Evolutionary conservation across 1,139 yeast genomes (phyloP), one percentile per base, ranked within the genome.

Genomic region (Cylindricascospora bacillispora): DNA sequence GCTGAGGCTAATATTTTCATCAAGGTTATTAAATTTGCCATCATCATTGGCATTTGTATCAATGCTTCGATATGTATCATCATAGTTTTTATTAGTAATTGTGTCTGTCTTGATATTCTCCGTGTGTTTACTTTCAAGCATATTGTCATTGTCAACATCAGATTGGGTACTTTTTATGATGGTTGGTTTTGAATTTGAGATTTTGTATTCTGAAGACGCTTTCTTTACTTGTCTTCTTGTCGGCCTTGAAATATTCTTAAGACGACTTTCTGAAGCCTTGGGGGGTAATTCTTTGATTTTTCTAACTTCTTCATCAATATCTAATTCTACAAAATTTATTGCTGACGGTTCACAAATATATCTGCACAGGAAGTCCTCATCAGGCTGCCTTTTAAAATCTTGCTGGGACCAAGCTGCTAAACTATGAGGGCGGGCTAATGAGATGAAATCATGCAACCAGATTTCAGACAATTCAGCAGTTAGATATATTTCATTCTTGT

Each of bases 391-490:
- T 6, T 17, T 20, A 9, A 20, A 27, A 2, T 22, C 28, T 6
- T n/a, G 14, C 6, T 26, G 21, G 9, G 24, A 27, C 35, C 37
- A 38, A 10, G 38, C 34, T 2, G 30, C 24, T 12, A 37, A 30
- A 15, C 32, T 29, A 19, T 33, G 25, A n/a, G 50, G 41, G 2
- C 39, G 37, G 1, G 50, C 56, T 3, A 40, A 26, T 5, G 28
- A 35, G 7, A 40, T 31, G 28, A 50, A 44, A 30, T 52, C 42
- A 18, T 36, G 41, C 7, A 52, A 34, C 42, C 45, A 41, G 10
- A 52, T 36, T 24, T 49, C 54, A 4, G 51, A 40, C 9, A 47
- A 30, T 35, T 49, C 55, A 5, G 55, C 52, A 2, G 56, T 52
- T 15, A 52, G 32, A 26, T 41, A 49, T 5, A 52, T 28, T 32